Conservation (phyloP, 805 yeast species). For the Nematodospora valgi region DNA sequence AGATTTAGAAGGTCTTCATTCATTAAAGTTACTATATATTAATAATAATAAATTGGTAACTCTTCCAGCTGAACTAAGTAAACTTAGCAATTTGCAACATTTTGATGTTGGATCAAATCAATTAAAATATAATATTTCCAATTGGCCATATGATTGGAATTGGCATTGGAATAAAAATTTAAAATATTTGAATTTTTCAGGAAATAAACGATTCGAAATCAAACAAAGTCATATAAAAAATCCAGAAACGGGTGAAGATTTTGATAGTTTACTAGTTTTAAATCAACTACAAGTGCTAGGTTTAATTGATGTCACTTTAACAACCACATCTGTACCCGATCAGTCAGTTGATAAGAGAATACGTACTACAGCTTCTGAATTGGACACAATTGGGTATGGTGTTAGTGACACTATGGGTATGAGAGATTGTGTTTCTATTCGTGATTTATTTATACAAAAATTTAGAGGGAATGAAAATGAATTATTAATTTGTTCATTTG, state of each 20-base stretch:
- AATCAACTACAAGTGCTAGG: slow-evolving; percentile 74
- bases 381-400: slow-evolving; percentile 79
- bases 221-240: slow-evolving; percentile 56
- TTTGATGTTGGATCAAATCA: slow-evolving; percentile 91
- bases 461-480: slow-evolving; percentile 86
- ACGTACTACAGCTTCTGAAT: slow-evolving; percentile 81
- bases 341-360: slow-evolving; percentile 79
- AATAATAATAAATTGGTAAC: slow-evolving; percentile 85
- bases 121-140: slow-evolving; percentile 86
- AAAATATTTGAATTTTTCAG: slow-evolving; percentile 83
- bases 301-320: slow-evolving; percentile 90
- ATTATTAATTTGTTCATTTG: slow-evolving; percentile 76
- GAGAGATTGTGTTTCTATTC: slow-evolving; percentile 58
- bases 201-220: slow-evolving; percentile 88
- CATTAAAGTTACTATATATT: slow-evolving; percentile 59
- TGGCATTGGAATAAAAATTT: slow-evolving; percentile 84
- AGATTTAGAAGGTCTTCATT: slow-evolving; percentile 62
- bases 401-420: slow-evolving; percentile 84
- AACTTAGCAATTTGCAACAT: slow-evolving; percentile 57
- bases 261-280: slow-evolving; percentile 62
- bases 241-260: slow-evolving; percentile 58
- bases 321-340: slow-evolving; percentile 86
- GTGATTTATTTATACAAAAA: slow-evolving; percentile 84
- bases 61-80: slow-evolving; percentile 83
- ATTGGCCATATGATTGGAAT: slow-evolving; percentile 96